Percentiles rank a stretch among this genome's conserved stretches.
Conservation (phyloP, 2,329 filamentous ascomycete genomes). For the Lachnellula arida region DNA sequence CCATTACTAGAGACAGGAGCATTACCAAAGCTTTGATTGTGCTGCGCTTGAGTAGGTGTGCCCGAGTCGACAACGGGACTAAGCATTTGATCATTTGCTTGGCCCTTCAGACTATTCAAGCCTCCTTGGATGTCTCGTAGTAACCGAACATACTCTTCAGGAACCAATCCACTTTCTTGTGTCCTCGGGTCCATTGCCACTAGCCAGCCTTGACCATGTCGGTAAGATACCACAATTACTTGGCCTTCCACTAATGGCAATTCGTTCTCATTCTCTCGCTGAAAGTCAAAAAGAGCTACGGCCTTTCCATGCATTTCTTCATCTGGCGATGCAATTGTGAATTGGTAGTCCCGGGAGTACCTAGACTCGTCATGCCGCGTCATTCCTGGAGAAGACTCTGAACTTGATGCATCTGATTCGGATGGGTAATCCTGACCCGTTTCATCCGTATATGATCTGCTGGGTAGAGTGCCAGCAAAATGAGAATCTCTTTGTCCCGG, state of each 20-base stretch:
- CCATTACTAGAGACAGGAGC: slow-evolving; percentile 39
- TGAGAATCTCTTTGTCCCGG: slow-evolving; percentile 49
- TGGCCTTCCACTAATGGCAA: slow-evolving; percentile 89
- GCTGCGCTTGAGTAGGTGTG: slow-evolving; percentile 59
- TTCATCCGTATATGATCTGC: slow-evolving; percentile 34
- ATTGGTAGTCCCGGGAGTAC: slow-evolving; percentile 88
- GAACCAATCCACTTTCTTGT: slow-evolving; percentile 88
- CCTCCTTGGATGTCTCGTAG: slow-evolving; percentile 91
- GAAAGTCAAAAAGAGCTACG: slow-evolving; percentile 92
- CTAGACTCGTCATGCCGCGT: slow-evolving; percentile 66
- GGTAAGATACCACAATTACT: slow-evolving; percentile 92
- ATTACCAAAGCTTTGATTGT: slow-evolving; percentile 43
- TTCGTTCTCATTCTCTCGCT: slow-evolving; percentile 94
- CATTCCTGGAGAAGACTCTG: slow-evolving; percentile 53
- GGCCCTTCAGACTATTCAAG: slow-evolving; percentile 66
- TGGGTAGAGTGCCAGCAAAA: slow-evolving; percentile 43
- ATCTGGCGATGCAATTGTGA: slow-evolving; percentile 90
- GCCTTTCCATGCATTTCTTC: slow-evolving; percentile 98
- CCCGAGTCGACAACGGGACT: slow-evolving; percentile 50
- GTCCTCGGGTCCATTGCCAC: slow-evolving; percentile 95
- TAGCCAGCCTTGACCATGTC: slow-evolving; percentile 94
- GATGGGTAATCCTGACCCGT: slow-evolving; percentile 37
- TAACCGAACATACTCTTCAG: slow-evolving; percentile 91
- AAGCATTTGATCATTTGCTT: slow-evolving; percentile 47
- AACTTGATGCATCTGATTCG: slow-evolving; percentile 55